A percentile compares a stretch with the other conserved stretches of the same genome.
Conservation (phyloP, 495 filamentous ascomycete genomes). For the Penicillium parvum region DNA sequence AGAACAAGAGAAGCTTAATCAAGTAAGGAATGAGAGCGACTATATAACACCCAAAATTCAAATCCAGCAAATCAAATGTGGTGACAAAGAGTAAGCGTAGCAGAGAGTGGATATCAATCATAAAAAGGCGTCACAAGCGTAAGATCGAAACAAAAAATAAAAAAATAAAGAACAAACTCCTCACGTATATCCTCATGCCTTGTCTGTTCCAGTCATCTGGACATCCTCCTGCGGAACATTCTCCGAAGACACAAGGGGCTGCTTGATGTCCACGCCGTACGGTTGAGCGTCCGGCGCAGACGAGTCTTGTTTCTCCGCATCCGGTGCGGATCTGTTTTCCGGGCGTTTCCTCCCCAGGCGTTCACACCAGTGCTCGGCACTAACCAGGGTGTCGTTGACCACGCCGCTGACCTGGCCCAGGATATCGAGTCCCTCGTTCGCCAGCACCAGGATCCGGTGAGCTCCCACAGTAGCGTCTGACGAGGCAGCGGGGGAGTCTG, state of each 20-base stretch:
- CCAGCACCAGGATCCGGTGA: slow-evolving; percentile 70
- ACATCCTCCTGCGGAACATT: slow-evolving; percentile 27
- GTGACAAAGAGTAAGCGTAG: too few species aligned
- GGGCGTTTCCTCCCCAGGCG: slow-evolving; percentile 57
- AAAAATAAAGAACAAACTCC: slow-evolving; percentile 2
- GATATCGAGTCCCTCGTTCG: slow-evolving; percentile 84
- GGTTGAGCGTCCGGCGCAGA: slow-evolving; percentile 12
- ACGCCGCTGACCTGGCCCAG: slow-evolving; percentile 78
- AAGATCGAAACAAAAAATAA: slow-evolving; percentile 3
- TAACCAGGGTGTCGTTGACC: slow-evolving; percentile 76
- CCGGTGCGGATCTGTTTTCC: slow-evolving; percentile 21
- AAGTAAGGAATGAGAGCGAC: too few species aligned
- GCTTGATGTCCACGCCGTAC: slow-evolving; percentile 34
- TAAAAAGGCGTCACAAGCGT: slow-evolving; percentile 12
- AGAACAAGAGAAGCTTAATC: too few species aligned
- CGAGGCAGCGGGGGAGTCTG: slow-evolving; percentile 29
- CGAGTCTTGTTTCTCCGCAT: slow-evolving; percentile 22
- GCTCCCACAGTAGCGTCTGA: slow-evolving; percentile 51
- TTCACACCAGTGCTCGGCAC: slow-evolving; percentile 84
- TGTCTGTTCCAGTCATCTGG: slow-evolving; percentile 39
- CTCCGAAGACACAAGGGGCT: slow-evolving; percentile 27
- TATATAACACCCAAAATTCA: too few species aligned
- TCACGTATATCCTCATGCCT: too few species aligned
- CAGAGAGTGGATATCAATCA: slow-evolving; percentile 28
- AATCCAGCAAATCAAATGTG: too few species aligned